These are phyloP conservation scores for Meyerozyma smithsonii DNA, from an alignment of 1,139 yeast genomes.

Conservation along the genomic window DNA sequence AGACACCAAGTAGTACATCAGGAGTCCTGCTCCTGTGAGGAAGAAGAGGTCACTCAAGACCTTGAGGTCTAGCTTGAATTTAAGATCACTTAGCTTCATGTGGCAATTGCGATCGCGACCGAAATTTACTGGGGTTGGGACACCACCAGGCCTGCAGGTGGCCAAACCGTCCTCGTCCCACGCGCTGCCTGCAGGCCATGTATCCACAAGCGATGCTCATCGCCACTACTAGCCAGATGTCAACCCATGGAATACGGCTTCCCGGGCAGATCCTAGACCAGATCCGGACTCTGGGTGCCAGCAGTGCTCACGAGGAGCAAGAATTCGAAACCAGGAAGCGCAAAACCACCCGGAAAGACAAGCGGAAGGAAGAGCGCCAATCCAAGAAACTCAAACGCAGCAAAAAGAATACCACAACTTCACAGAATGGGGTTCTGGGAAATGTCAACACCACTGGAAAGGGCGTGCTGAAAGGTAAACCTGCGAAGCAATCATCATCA, in stretches of 20 bases:
- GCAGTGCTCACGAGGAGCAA: conserved; percentile 33
- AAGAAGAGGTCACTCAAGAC: conserved; percentile 63
- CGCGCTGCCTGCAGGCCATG: neutral
- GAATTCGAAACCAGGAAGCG: conserved; percentile 6
- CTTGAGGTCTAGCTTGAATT: conserved; percentile 49
- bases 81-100: conserved; percentile 7
- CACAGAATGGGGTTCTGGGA: conserved; percentile 11
- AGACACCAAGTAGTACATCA: conserved; percentile 67
- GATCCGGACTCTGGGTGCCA: conserved; percentile 41
- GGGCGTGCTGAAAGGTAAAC: neutral
- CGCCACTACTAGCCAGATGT: neutral
- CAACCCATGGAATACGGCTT: conserved; percentile 48
- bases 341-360: conserved; percentile 18
- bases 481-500: too few species aligned
- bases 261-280: conserved; percentile 69
- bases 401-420: conserved; percentile 3
- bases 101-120: neutral
- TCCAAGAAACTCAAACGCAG: conserved; percentile 2
- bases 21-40: conserved; percentile 77
- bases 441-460: conserved; percentile 7
- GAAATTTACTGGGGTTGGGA: neutral
- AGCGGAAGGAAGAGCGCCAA: conserved; percentile 18
- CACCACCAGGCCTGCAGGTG: too few species aligned
- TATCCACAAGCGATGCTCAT: neutral
- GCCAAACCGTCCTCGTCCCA: too few species aligned